Percentiles rank a stretch among this genome's conserved stretches.
phyloP scores from a whole-genome alignment of 208 protist genomes.

The Leishmania turanica region DNA sequence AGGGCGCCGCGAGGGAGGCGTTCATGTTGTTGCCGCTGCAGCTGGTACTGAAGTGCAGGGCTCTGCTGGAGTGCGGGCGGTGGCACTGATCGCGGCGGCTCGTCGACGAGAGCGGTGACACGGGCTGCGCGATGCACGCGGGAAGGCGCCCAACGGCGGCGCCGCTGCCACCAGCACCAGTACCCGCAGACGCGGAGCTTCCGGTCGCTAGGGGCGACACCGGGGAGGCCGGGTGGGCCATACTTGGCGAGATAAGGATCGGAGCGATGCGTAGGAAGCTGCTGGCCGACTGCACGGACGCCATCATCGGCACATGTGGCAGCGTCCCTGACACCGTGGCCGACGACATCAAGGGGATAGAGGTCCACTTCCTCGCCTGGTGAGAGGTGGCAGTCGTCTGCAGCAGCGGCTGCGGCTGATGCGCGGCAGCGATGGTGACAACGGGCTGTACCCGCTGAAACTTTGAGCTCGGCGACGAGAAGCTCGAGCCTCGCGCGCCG shows the following conservation, averaged over 20 bases:
- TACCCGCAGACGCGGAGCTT: neutral
- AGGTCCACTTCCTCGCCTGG: neutral
- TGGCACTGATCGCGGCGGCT: neutral
- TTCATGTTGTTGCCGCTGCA: neutral
- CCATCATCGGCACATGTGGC: neutral
- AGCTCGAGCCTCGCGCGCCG: neutral
- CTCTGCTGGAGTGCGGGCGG: neutral
- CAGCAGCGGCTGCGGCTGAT: neutral
- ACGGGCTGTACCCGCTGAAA: neutral
- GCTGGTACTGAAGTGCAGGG: neutral
- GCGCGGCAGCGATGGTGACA: neutral
- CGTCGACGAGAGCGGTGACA: neutral
- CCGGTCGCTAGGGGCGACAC: neutral
- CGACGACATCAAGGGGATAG: neutral
- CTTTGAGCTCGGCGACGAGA: neutral
- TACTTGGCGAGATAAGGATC: neutral
- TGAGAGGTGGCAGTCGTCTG: neutral
- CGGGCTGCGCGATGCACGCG: neutral
- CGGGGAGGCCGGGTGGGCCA: neutral
- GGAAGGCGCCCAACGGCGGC: neutral
- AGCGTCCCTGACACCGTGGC: neutral
- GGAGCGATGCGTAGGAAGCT: neutral
- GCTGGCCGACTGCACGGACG: neutral
- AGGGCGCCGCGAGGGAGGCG: neutral
- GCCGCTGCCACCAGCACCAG: neutral